Percentiles rank a stretch among this genome's conserved stretches.
Evolutionary conservation across 2,329 filamentous ascomycete genomes (phyloP).

Genomic region (Cladosporium sp.): DNA sequence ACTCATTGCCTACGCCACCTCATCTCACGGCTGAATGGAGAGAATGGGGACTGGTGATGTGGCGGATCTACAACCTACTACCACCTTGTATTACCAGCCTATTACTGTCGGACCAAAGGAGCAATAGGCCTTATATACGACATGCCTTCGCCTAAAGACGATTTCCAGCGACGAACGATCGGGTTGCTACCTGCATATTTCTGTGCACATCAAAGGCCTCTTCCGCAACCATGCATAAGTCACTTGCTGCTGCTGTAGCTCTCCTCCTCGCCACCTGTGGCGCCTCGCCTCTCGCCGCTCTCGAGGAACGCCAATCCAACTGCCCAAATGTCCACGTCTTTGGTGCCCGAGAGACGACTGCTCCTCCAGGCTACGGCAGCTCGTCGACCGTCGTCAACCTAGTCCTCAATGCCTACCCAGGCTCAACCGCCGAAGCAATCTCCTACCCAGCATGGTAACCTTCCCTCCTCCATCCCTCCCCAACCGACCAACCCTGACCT

Average conservation of each 20-base stretch:
- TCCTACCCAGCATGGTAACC: constrained; percentile 42
- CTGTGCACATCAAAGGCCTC: no score
- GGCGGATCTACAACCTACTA: no score
- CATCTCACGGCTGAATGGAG: no score
- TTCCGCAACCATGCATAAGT: no score
- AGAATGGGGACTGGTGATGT: no score
- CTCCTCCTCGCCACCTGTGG: constrained; percentile 5
- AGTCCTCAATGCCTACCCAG: constrained; percentile 35
- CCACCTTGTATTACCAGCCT: no score
- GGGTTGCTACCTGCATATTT: no score
- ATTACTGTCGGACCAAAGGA: not conserved
- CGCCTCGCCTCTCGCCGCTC: constrained; percentile 9
- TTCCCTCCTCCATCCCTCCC: not conserved
- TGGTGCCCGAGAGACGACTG: constrained; percentile 40
- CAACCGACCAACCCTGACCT: not conserved
- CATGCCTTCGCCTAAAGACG: not conserved
- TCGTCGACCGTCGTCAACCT: constrained; percentile 35
- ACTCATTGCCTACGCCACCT: no score
- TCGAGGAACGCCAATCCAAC: constrained; percentile 7
- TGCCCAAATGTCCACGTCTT: constrained; percentile 42
- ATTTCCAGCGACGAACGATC: no score
- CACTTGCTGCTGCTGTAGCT: not conserved
- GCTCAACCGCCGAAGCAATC: constrained; percentile 37
- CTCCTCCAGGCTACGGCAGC: constrained; percentile 36
- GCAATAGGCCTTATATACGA: not conserved